Evolutionary conservation across 2,329 filamentous ascomycete genomes (phyloP), one percentile per base, ranked within the genome.

Genomic region (Ascochyta koolunga): DNA sequence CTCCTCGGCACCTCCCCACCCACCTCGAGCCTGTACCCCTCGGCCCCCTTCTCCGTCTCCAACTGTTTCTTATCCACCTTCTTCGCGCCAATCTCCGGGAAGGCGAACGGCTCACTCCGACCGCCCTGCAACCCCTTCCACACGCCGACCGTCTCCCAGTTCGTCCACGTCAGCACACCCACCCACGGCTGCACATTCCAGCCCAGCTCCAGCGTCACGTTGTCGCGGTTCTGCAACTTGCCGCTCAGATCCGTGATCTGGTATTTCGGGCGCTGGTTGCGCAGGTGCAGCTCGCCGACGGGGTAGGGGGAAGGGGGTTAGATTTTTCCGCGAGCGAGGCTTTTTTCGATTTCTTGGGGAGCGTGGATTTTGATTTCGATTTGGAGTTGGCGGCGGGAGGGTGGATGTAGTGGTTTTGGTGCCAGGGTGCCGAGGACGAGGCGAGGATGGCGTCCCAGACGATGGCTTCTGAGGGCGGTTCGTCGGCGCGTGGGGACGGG

Each of bases 181-280:
- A 99, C 91, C 91, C 93, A 98, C 27, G 95, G 95, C 81, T 99
- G 95, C 56, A 98, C 89, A 77, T 98, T 98, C 86, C 96, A 99
- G 71, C 95, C 89, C 47, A 98, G 80, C 67, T 88, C 86, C 59
- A 99, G 80, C 25, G 85, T 87, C 51, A 93, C 91, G 72, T 95
- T 87, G 44, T 83, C 79, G 42, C 86, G 81, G 68, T 89, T 83
- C 39, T 90, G 89, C 62, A 98, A 82, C 74, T 87, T 87, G 57
- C 93, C 90, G 10, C 83, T 84, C 10, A 93, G 90, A 74, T 97
- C 92, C 4, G 93, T 96, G 77, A 99, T 95, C 73, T 96, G 92
- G 81, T 99, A 99, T 77, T 99, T 99, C 2, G 93, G 90, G 71
- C 88, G 89, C 75, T 96, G 91, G 75, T 93, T 93, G 71, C 87